Base-by-base conservation (phyloP, 2,329 filamentous ascomycete genomes). In the Penicillium polonicum region DNA sequence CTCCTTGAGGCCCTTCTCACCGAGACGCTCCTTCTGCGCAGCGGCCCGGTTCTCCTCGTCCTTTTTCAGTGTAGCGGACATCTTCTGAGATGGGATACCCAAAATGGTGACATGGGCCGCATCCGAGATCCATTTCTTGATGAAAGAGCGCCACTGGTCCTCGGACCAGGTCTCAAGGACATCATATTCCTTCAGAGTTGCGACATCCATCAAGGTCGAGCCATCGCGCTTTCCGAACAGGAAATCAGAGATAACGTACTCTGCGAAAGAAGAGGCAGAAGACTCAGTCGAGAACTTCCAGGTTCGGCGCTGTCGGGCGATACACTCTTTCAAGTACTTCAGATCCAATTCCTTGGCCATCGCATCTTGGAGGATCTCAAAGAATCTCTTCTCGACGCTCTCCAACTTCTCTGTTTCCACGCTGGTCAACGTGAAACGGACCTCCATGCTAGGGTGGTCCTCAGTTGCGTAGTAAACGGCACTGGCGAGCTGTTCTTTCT, bases 401-500 rank as follows among this genome's bases (percentile, higher is more conserved):
- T 83, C 87, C 2, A 99, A 84, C 73, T 92, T 92, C 58, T 89
- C 88, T 0, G 93, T 96, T 27, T 89, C 90, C 5, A 99, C 93
- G 58, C 92, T 89, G 5, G 88, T 92, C 25, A 96, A 83, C 55
- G 90, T 88, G 68, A 99, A 88, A 82, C 88, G 91, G 57, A 97
- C 91, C 52, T 96, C 83, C 13, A 88, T 88, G 63, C 91, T 88
- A 2, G 92, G 91, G 48, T 92, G 85, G 27, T 86, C 83, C 62
- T 97, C 92, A 67, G 86, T 88, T 73, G 85, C 88, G 73, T 89
- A 92, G 48, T 87, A 87, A 12, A 97, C 87, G 7, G 88, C 90
- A 75, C 92, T 97, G 4, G 92, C 90, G 45, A 97, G 84, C 65
- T 96, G 90, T 74, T 97, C 93, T 67, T 88, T 91, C 71, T 99